Conservation (phyloP, 129 eudicot genomes). For the Oenanthe sinensis region DNA sequence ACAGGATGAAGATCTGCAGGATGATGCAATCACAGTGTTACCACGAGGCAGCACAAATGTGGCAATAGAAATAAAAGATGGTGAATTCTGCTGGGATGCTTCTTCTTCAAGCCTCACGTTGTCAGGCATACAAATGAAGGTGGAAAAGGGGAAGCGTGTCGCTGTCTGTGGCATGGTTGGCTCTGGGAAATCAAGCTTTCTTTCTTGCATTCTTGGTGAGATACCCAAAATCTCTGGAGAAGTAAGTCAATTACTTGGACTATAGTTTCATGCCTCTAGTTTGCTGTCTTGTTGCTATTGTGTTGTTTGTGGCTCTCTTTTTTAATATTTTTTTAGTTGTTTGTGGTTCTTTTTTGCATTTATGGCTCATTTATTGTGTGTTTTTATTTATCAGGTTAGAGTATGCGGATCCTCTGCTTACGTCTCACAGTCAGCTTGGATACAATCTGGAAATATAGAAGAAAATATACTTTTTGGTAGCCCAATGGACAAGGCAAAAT, state of each 20-base stretch:
- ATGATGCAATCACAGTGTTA: conserved; percentile 54
- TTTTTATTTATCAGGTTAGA: conserved; percentile 42
- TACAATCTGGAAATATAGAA: conserved; percentile 86
- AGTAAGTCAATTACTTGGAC: conserved; percentile 45
- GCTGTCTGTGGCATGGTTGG: conserved; percentile 96
- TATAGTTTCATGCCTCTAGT: not conserved
- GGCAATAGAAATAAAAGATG: conserved; percentile 73
- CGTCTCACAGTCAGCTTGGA: conserved; percentile 96
- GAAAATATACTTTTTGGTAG: conserved; percentile 85
- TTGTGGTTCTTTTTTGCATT: not conserved
- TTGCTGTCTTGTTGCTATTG: conserved; percentile 1
- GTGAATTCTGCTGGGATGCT: conserved; percentile 74
- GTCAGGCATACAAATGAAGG: conserved; percentile 57
- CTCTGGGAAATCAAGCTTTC: conserved; percentile 87
- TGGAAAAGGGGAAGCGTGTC: conserved; percentile 68
- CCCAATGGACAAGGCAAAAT: conserved; percentile 83
- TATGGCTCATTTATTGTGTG: not conserved
- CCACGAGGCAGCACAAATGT: conserved; percentile 54
- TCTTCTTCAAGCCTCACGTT: conserved; percentile 51
- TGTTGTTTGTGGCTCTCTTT: not conserved
- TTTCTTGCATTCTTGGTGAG: conserved; percentile 93
- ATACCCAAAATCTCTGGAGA: conserved; percentile 80
- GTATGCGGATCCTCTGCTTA: conserved; percentile 88
- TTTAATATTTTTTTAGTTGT: not conserved
- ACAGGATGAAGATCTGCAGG: conserved; percentile 71